phyloP scores from a whole-genome alignment of 169 alveolate genomes.

The Plasmodium malariae region DNA sequence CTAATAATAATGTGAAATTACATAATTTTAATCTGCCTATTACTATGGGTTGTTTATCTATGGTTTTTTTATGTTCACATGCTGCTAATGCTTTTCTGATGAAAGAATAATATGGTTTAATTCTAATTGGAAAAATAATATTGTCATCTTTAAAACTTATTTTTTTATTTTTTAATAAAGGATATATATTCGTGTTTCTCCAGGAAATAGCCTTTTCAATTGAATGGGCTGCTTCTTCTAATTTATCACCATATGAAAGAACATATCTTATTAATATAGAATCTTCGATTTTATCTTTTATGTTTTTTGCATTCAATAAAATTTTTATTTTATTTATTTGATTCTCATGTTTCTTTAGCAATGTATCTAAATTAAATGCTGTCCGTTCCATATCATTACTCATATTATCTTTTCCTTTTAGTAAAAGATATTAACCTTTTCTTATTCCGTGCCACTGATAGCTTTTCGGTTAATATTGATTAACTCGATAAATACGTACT shows the following conservation, averaged over 20 bases:
- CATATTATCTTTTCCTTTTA: conserved; percentile 25
- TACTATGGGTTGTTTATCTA: conserved; percentile 71
- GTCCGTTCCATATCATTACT: background rate
- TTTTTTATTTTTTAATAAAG: conserved; percentile 45
- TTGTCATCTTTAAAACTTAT: conserved; percentile 9
- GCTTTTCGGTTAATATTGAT: no score
- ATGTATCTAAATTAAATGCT: conserved; percentile 22
- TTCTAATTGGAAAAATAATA: conserved; percentile 32
- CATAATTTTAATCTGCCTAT: conserved; percentile 68
- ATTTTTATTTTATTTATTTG: conserved; percentile 41
- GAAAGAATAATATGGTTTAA: conserved; percentile 63
- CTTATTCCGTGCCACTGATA: background rate
- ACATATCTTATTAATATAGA: conserved; percentile 42
- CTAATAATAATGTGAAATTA: conserved; percentile 65
- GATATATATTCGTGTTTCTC: conserved; percentile 45
- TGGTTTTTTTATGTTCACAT: conserved; percentile 32
- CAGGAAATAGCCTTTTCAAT: conserved; percentile 46
- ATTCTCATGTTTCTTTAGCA: conserved; percentile 22
- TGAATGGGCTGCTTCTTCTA: conserved; percentile 54
- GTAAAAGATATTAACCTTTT: background rate
- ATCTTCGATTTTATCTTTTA: conserved; percentile 51
- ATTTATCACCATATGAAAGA: conserved; percentile 63
- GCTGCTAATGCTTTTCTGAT: conserved; percentile 73
- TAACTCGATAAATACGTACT: background rate
- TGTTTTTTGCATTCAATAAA: conserved; percentile 37